Evolutionary conservation across 2,329 filamentous ascomycete species (phyloP), one percentile per base, ranked within the genome.

Genomic region (Leptosphaerulina australis): DNA sequence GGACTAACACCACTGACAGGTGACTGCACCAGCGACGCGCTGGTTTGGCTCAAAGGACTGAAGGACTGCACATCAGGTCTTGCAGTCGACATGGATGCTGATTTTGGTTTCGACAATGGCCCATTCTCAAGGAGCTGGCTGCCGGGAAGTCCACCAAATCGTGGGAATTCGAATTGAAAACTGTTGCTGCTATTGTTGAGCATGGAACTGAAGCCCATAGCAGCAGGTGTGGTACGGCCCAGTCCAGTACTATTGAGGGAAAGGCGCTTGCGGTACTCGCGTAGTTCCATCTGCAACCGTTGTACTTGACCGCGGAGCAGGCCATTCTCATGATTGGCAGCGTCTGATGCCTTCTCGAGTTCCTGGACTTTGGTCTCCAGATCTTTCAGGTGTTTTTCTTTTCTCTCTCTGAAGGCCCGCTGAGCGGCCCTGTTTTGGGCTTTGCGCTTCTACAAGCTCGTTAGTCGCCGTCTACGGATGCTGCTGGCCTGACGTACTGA

Each of bases 91-190:
- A 56, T 50, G 3, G 66, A 63, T 3, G 59, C 41, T 4, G 58
- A 45, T 47, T 72, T 73, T 20, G 60, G 65, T 60, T 64, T 67
- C 24, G 63, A 64, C 10, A 75, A 58, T 7, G 75, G 69, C n/a
- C 75, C 71, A 47, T 77, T 79, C 53, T 74, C 79, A 53, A 83
- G 78, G 10, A 83, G 75, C 53, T 81, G 79, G 3, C 77, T 73
- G 21, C 77, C 78, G 15, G 83, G 48, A 10, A 51, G 81, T 51
- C 86, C 82, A 36, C 94, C 94, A 66, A 99, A 97, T 69, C 89
- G 92, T 58, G 94, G 93, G 59, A 97, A 97, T 61, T 97, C 93
- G 63, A 99, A 97, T 60, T 93, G 87, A 69, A 97, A 97, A 69
- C 88, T 85, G 45, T 87, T 77, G 60, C 85, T 87, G 70, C 77